Percentiles rank a stretch among this genome's conserved stretches.
phyloP scores from a whole-genome alignment of 345 rosid genomes.

The Chamaenerion angustifolium region DNA sequence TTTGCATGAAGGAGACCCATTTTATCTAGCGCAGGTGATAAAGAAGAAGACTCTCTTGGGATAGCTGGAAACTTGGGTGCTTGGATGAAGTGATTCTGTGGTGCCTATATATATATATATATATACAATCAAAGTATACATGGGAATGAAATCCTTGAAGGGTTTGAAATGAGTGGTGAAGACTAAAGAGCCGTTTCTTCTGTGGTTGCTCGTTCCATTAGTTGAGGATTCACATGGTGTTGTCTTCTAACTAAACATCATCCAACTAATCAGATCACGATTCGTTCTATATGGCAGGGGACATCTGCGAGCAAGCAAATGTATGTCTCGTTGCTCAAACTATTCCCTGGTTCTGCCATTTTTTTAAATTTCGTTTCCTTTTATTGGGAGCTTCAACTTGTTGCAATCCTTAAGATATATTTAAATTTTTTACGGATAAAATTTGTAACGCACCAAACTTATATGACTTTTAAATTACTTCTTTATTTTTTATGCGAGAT shows the following conservation, averaged over 20 bases:
- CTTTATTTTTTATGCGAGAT: too few species aligned
- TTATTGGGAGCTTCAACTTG: background rate
- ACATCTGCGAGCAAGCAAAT: too few species aligned
- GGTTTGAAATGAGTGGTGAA: slow-evolving; percentile 2
- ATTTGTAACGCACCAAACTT: too few species aligned
- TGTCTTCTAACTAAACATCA: slow-evolving; percentile 3
- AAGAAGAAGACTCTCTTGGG: slow-evolving; percentile 1
- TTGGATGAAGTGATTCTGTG: background rate
- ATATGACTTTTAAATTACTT: too few species aligned
- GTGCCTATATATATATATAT: slow-evolving; percentile 2
- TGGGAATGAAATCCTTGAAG: background rate
- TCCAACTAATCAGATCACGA: too few species aligned
- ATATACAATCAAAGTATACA: background rate
- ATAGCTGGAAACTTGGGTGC: background rate
- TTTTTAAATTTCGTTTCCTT: too few species aligned
- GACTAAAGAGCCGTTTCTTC: background rate
- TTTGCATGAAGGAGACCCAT: slow-evolving; percentile 7
- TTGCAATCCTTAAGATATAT: too few species aligned
- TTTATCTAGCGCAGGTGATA: background rate
- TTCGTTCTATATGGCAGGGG: background rate
- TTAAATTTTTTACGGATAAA: too few species aligned
- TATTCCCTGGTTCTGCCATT: too few species aligned
- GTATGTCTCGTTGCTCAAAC: too few species aligned
- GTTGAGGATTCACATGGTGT: slow-evolving; percentile 3
- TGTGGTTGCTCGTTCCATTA: too few species aligned